Base-by-base conservation (phyloP, 331 rosid species). In the Cydonia oblonga region DNA sequence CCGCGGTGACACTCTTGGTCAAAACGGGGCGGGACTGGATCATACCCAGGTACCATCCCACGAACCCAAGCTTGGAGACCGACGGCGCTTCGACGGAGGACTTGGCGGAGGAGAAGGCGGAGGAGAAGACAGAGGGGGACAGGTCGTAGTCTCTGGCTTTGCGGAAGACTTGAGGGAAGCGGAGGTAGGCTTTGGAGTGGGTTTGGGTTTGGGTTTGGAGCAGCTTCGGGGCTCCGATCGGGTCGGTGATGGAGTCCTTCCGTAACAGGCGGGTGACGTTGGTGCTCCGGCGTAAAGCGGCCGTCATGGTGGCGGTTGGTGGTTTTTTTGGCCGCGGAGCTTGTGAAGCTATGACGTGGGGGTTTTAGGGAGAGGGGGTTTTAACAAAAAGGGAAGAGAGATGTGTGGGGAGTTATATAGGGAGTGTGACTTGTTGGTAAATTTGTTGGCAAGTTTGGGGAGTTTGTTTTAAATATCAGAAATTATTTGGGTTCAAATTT, bases 21-120 rank as follows among this genome's bases (percentile, higher is more conserved):
- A 90, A 78, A 74, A 90, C 64, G 38, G 96, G 98, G 38, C 79
- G 68, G 15, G 81, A 54, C 80, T 85, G 85, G 33, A 92, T 70
- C 95, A 86, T 77, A 72, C 92, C 90, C 82, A 92, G 78, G 80
- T 92, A 92, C 97, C 96, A 92, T 66, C 86, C 88, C 19, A 92
- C 83, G 75, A 92, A 59, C 23, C 90, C 90, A 42, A 75, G 53
- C 69, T 86, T 87, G 30, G 86, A 81, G 29, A 79, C 32, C 11
- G 63, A 29, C 12, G 64, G 7, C 12, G 72, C 13, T 49, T 60
- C 51, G 28, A 84, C 7, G 22, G 96, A 20, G 2, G 96, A 78
- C 9, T 89, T 74, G 44, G 89, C 68, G 33, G 90, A 85, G 66
- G 75, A 85, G 65, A 78, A 84, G 7, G 86, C 73, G 2, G 89